Evolutionary conservation across 1,284 basidiomycete species (phyloP).

Genomic region (Coniophora puteana): DNA sequence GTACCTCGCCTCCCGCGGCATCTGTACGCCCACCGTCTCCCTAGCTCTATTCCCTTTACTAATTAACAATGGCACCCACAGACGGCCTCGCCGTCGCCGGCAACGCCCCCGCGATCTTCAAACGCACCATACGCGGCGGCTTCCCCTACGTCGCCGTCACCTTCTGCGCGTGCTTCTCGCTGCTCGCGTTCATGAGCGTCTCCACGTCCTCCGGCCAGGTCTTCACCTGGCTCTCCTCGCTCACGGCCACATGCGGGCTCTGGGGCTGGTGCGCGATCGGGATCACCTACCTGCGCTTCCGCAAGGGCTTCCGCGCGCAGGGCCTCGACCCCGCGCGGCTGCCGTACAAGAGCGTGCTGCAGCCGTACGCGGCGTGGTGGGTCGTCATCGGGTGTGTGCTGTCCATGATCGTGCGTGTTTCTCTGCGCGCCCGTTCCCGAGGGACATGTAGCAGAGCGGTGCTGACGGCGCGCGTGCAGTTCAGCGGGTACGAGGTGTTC

Average conservation of each 20-base stretch:
- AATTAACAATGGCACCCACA: conserved; percentile 12
- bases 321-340: conserved; percentile 47
- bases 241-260: conserved; percentile 41
- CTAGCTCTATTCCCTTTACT: neutral
- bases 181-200: conserved; percentile 51
- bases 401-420: conserved; percentile 34
- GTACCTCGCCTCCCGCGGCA: conserved; percentile 48
- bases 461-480: conserved; percentile 17
- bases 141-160: conserved; percentile 55
- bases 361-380: conserved; percentile 49
- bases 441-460: neutral
- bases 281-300: conserved; percentile 59
- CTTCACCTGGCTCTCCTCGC: conserved; percentile 58
- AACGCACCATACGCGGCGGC: conserved; percentile 48
- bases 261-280: conserved; percentile 64
- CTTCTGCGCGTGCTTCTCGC: conserved; percentile 46
- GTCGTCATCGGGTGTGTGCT: conserved; percentile 30
- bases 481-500: conserved; percentile 43
- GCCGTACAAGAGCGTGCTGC: conserved; percentile 41
- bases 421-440: neutral
- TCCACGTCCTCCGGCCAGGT: conserved; percentile 44
- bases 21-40: conserved; percentile 34
- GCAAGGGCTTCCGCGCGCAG: conserved; percentile 52
- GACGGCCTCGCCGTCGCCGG: conserved; percentile 58
- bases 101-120: conserved; percentile 58